Evolutionary conservation across 371 early-diverging fungal species (phyloP).

Genomic region (Mortierella sp.): DNA sequence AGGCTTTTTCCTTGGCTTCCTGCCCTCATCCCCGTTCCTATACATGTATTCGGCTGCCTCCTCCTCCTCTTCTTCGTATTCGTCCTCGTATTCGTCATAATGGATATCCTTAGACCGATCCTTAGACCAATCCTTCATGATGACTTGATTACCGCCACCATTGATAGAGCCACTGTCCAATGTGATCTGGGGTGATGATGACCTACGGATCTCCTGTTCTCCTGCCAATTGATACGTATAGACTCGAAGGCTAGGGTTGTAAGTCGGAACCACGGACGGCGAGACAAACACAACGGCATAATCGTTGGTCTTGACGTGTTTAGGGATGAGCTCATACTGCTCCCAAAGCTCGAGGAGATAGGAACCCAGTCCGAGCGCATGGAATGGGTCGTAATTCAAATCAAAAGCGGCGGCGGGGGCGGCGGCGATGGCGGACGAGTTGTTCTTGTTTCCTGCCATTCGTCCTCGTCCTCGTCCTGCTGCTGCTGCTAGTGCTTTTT

Average conservation of each 20-base stretch:
- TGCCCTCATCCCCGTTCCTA: slow-evolving; percentile 10
- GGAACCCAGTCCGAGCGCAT: slow-evolving; percentile 29
- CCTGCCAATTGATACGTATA: slow-evolving; percentile 32
- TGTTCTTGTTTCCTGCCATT: neutral
- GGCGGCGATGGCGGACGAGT: neutral
- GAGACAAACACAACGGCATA: slow-evolving; percentile 68
- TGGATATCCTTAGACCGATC: too few relatives aligned
- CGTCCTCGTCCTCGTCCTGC: neutral
- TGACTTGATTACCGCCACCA: too few relatives aligned
- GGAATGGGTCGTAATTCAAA: slow-evolving; percentile 23
- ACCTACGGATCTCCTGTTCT: slow-evolving; percentile 5
- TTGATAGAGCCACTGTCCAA: neutral
- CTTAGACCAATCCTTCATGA: too few relatives aligned
- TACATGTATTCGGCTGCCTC: slow-evolving; percentile 11
- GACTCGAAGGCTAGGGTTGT: slow-evolving; percentile 78
- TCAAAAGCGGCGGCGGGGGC: slow-evolving; percentile 6
- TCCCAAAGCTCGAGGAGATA: slow-evolving; percentile 50
- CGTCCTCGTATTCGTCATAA: slow-evolving; percentile 1
- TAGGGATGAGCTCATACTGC: slow-evolving; percentile 49
- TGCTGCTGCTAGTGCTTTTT: neutral
- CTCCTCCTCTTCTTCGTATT: slow-evolving; percentile 22
- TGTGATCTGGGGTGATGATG: neutral
- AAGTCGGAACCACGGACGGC: slow-evolving; percentile 81
- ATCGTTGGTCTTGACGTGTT: slow-evolving; percentile 31
- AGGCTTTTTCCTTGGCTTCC: slow-evolving; percentile 13